These are phyloP conservation scores for Lasiodiplodia sp. DNA, from an alignment of 2,329 filamentous ascomycete genomes.

Conservation along the genomic window DNA sequence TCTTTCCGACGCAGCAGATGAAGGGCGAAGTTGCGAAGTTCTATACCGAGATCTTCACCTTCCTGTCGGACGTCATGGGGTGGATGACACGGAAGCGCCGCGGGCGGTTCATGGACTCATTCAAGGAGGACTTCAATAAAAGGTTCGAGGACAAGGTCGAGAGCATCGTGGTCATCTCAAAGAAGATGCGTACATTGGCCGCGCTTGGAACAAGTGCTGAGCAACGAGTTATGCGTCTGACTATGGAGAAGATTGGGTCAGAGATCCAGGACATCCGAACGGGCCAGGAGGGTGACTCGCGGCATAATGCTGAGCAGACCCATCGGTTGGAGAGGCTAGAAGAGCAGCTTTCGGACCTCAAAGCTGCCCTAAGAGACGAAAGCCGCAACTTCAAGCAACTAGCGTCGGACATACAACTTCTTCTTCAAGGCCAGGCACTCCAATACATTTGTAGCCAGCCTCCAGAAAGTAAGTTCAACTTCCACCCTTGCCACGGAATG, in stretches of 20 bases:
- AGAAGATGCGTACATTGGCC: constrained; percentile 17
- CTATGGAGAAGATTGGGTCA: neutral
- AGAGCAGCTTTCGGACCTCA: neutral
- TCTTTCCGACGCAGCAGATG: constrained; percentile 34
- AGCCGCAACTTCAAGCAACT: neutral
- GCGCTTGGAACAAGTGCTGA: constrained; percentile 18
- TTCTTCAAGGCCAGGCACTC: neutral
- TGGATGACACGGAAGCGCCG: constrained; percentile 35
- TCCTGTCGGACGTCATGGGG: constrained; percentile 34
- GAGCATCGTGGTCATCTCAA: constrained; percentile 31
- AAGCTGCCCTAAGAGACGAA: neutral
- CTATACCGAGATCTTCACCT: constrained; percentile 38
- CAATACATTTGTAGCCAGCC: too few species aligned
- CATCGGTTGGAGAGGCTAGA: neutral
- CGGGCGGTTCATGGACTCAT: constrained; percentile 32
- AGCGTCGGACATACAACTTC: neutral
- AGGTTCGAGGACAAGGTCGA: constrained; percentile 34
- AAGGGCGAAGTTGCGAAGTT: constrained; percentile 33
- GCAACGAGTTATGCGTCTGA: constrained; percentile 21
- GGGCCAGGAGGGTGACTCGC: neutral
- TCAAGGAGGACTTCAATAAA: constrained; percentile 35
- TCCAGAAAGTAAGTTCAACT: too few species aligned
- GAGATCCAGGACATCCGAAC: neutral
- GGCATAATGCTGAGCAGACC: neutral
- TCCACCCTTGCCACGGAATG: too few species aligned